These are phyloP conservation scores for Gymnopilus dilepis DNA, from an alignment of 768 basidiomycete genomes.

Conservation along the genomic window DNA sequence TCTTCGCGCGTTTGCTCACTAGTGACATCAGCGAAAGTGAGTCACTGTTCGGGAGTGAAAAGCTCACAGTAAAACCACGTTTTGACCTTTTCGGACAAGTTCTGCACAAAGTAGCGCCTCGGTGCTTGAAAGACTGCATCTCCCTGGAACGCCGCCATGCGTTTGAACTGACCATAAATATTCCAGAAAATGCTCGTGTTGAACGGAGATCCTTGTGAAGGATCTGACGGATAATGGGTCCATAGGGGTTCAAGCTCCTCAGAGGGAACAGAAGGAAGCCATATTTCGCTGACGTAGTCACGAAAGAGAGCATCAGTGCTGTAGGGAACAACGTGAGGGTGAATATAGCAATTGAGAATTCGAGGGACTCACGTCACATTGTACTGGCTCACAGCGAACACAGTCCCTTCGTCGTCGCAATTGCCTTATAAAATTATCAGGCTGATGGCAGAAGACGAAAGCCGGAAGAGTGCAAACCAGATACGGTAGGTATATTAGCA, in stretches of 20 bases:
- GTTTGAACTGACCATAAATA: conserved; percentile 49
- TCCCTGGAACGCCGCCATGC: conserved; percentile 44
- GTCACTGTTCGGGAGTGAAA: not conserved
- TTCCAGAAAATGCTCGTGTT: conserved; percentile 50
- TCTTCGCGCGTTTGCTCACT: conserved; percentile 27
- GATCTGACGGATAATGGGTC: conserved; percentile 43
- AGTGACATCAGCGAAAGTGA: too few species aligned
- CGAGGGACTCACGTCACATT: conserved; percentile 49
- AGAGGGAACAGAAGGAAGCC: conserved; percentile 35
- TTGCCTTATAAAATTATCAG: conserved; percentile 38
- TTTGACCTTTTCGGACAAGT: conserved; percentile 37
- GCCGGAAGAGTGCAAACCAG: conserved; percentile 32
- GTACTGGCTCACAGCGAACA: conserved; percentile 50
- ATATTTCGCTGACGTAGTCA: conserved; percentile 29
- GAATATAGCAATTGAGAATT: not conserved
- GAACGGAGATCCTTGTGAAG: conserved; percentile 55
- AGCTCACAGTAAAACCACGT: conserved; percentile 43
- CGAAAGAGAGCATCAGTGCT: conserved; percentile 32
- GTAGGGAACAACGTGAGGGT: not conserved
- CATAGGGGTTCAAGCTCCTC: conserved; percentile 34
- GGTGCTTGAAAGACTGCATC: conserved; percentile 58
- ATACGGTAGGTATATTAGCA: conserved; percentile 56
- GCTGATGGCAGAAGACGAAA: not conserved
- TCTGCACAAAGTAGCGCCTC: conserved; percentile 49
- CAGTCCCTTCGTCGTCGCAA: conserved; percentile 65